phyloP scores from a whole-genome alignment of 139 green algal genomes.

The Nannochloris sp. region DNA sequence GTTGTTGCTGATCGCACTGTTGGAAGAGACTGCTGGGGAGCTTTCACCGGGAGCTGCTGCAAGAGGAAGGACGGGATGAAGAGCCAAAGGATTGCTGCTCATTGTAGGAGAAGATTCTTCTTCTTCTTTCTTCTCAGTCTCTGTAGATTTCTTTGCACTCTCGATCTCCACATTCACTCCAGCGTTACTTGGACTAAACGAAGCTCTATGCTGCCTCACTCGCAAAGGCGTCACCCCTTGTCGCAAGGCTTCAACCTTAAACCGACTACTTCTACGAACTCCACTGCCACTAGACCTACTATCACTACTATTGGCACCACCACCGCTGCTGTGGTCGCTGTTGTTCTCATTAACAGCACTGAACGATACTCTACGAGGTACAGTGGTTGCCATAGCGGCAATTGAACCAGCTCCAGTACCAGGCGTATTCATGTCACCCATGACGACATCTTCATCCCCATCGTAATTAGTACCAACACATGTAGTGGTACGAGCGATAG shows the following conservation, averaged over 20 bases:
- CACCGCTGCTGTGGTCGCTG: no score
- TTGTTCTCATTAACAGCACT: no score
- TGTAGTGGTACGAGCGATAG: no score
- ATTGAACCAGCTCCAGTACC: no score
- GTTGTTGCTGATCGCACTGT: constrained; percentile 17
- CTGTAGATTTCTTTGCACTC: neutral
- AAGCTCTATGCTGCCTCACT: neutral
- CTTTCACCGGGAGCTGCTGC: neutral
- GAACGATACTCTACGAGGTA: no score
- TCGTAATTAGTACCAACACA: constrained; percentile 10
- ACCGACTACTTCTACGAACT: no score
- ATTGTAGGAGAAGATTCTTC: neutral
- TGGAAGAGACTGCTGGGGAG: neutral
- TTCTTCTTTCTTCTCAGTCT: neutral
- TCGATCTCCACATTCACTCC: neutral
- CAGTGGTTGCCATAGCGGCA: no score
- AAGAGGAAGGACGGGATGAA: neutral
- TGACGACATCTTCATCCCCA: constrained; percentile 25
- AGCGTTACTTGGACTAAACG: neutral
- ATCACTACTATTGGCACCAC: no score
- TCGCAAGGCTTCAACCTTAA: neutral
- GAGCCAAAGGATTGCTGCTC: neutral
- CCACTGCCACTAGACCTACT: no score
- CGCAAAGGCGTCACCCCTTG: neutral
- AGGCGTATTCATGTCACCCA: no score